Conservation (phyloP, 805 yeast genomes). For the Lipomyces oligophaga region DNA sequence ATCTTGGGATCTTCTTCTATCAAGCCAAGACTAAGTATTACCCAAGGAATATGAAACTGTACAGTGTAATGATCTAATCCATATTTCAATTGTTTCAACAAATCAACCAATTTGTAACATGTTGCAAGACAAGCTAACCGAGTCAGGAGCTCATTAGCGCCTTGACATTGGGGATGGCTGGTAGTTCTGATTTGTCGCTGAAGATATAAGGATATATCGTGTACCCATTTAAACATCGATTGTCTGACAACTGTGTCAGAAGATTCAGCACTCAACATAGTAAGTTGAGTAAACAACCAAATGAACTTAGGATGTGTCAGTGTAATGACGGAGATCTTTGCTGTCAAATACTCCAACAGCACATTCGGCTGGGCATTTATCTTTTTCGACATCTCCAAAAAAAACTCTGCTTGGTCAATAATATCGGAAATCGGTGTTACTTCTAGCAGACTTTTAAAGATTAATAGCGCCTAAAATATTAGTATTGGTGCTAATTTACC, state of each 20-base stretch:
- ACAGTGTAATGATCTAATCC: too few relatives aligned
- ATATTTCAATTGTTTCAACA: too few relatives aligned
- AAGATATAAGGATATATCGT: conserved; percentile 4
- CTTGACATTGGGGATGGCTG: conserved; percentile 5
- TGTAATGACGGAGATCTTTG: background rate
- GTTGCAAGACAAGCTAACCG: conserved; percentile 2
- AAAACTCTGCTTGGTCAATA: conserved; percentile 6
- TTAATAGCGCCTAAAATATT: conserved; percentile 8
- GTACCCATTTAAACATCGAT: too few relatives aligned
- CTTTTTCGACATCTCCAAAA: conserved; percentile 1
- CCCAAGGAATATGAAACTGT: too few relatives aligned
- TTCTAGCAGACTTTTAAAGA: conserved; percentile 12
- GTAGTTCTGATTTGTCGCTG: conserved; percentile 1
- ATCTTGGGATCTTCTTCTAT: too few relatives aligned
- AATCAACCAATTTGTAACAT: too few relatives aligned
- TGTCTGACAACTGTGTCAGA: too few relatives aligned
- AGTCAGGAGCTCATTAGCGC: background rate
- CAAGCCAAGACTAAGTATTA: too few relatives aligned
- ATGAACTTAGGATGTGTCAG: conserved; percentile 3
- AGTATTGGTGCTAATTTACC: background rate
- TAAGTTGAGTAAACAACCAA: too few relatives aligned
- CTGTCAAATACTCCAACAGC: conserved; percentile 2
- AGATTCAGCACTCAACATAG: too few relatives aligned
- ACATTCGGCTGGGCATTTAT: conserved; percentile 10
- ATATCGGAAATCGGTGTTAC: conserved; percentile 2